phyloP scores from a whole-genome alignment of 2,329 filamentous ascomycete genomes.

The Apiospora rasikravindrae region DNA sequence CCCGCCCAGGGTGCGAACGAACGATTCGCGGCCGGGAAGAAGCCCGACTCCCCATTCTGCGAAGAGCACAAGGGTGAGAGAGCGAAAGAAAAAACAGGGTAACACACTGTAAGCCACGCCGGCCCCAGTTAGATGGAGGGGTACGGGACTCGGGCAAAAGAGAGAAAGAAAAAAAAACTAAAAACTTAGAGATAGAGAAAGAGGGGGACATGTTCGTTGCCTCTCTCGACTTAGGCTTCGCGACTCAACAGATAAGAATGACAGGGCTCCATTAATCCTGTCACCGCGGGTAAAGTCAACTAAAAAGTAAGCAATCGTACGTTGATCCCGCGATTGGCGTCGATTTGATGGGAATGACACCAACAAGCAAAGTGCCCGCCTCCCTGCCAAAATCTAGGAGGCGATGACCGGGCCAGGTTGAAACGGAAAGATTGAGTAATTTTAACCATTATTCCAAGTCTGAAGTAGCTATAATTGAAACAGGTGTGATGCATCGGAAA shows the following conservation, averaged over 20 bases:
- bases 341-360: not conserved
- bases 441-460: not conserved
- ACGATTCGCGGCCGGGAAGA: not conserved
- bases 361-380: no score
- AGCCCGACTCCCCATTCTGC: not conserved
- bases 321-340: not conserved
- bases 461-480: not conserved
- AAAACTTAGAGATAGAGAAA: not conserved
- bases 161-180: not conserved
- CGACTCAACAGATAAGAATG: not conserved
- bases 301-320: not conserved
- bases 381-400: not conserved
- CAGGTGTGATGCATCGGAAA: not conserved
- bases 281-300: not conserved
- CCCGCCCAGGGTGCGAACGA: not conserved
- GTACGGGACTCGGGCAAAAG: not conserved
- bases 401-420: not conserved
- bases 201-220: not conserved
- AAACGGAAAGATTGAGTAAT: not conserved
- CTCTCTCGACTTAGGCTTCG: not conserved
- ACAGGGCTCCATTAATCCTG: constrained; percentile 8
- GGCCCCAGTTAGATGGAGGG: not conserved
- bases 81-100: no score
- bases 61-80: not conserved
- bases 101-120: not conserved